These are phyloP conservation scores for Galeopsis tetrahit DNA, from an alignment of 257 asterid genomes.

Conservation along the genomic window DNA sequence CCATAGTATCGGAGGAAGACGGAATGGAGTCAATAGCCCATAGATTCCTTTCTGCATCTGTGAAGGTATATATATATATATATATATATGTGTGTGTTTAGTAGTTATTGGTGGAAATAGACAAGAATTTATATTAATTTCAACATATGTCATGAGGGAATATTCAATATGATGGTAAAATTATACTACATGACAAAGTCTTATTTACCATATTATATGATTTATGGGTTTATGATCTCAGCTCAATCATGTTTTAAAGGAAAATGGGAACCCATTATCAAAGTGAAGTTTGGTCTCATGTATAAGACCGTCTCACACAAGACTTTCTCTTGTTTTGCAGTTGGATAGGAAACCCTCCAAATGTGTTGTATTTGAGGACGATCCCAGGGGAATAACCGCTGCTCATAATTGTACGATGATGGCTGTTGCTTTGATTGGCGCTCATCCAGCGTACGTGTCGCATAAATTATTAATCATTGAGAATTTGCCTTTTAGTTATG, in stretches of 20 bases:
- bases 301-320: neutral
- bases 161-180: slow-evolving; percentile 11
- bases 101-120: neutral
- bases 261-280: neutral
- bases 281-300: neutral
- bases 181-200: neutral
- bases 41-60: slow-evolving; percentile 95
- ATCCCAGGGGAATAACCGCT: slow-evolving; percentile 91
- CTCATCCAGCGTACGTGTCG: slow-evolving; percentile 90
- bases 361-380: slow-evolving; percentile 95
- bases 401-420: slow-evolving; percentile 99
- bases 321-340: slow-evolving; percentile 45
- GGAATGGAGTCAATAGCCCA: slow-evolving; percentile 98
- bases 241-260: neutral
- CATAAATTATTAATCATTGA: neutral
- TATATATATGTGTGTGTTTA: too few relatives aligned
- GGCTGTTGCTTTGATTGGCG: slow-evolving; percentile 93
- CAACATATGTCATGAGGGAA: neutral
- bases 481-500: slow-evolving; percentile 2
- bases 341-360: slow-evolving; percentile 93
- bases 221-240: neutral
- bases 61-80: slow-evolving; percentile 72
- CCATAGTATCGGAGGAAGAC: slow-evolving; percentile 89
- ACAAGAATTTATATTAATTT: neutral
- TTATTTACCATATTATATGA: neutral